phyloP scores from a whole-genome alignment of 2,329 filamentous ascomycete species.

The Epichloe elymi region DNA sequence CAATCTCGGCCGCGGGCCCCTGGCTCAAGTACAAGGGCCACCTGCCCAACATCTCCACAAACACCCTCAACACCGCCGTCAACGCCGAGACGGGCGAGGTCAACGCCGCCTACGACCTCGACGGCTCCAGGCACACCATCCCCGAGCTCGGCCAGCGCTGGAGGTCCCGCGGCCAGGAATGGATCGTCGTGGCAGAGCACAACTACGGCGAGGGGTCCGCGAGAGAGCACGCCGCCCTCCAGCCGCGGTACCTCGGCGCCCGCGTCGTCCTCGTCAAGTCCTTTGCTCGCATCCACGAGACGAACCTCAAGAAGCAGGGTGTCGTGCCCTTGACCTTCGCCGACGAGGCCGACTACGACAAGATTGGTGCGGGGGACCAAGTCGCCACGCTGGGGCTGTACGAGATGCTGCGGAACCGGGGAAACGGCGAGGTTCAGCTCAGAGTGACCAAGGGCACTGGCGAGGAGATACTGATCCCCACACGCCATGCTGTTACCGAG shows the following conservation, averaged over 20 bases:
- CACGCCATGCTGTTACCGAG: constrained; percentile 77
- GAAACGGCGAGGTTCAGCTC: constrained; percentile 64
- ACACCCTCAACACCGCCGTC: constrained; percentile 90
- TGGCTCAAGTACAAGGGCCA: constrained; percentile 99
- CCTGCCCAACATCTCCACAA: constrained; percentile 92
- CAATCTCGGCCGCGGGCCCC: constrained; percentile 89
- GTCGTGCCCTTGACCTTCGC: constrained; percentile 88
- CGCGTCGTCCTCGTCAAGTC: constrained; percentile 74
- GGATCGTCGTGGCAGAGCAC: constrained; percentile 93
- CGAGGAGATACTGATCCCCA: constrained; percentile 55
- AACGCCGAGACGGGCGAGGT: constrained; percentile 89
- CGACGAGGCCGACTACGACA: constrained; percentile 77
- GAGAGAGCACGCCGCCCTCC: constrained; percentile 78
- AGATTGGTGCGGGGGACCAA: constrained; percentile 68
- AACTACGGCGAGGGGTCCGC: constrained; percentile 93
- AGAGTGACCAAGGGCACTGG: constrained; percentile 49
- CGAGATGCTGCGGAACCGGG: constrained; percentile 65
- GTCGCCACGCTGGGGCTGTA: constrained; percentile 73
- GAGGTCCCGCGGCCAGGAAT: constrained; percentile 62
- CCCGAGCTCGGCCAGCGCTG: constrained; percentile 77
- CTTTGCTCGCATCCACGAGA: constrained; percentile 89
- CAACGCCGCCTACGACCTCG: constrained; percentile 80
- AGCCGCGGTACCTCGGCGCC: constrained; percentile 81
- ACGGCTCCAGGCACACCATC: constrained; percentile 63
- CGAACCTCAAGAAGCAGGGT: constrained; percentile 94